phyloP scores from a whole-genome alignment of 148 eudicot genomes.

The Chenopodium suecicum region DNA sequence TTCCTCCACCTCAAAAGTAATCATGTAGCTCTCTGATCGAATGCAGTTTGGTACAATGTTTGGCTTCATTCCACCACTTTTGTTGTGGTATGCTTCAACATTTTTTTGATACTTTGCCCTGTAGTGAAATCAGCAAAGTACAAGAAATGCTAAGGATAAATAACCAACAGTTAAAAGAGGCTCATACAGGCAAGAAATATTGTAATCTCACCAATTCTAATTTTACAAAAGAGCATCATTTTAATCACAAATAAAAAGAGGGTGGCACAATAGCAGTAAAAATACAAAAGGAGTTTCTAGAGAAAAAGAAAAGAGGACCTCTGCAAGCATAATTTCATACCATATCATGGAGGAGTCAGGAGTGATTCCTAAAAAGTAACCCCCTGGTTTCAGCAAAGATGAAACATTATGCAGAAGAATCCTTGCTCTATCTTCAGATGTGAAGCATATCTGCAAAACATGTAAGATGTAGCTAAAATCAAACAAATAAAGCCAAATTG shows the following conservation, averaged over 20 bases:
- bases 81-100: conserved; percentile 94
- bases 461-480: neutral
- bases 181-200: neutral
- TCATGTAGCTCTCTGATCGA: conserved; percentile 96
- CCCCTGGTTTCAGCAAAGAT: conserved; percentile 90
- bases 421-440: conserved; percentile 84
- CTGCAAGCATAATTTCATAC: conserved; percentile 45
- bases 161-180: neutral
- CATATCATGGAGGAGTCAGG: conserved; percentile 99
- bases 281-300: neutral
- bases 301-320: conserved; percentile 11
- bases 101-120: conserved; percentile 99
- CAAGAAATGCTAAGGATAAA: neutral
- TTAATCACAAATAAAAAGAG: neutral
- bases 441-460: conserved; percentile 71
- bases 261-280: neutral
- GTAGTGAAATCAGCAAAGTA: conserved; percentile 14
- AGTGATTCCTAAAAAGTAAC: conserved; percentile 93
- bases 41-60: conserved; percentile 85
- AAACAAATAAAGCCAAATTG: neutral
- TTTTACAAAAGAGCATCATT: too few species aligned
- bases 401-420: conserved; percentile 82
- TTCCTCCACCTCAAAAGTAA: conserved; percentile 96
- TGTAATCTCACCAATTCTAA: neutral
- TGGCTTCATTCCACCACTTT: conserved; percentile 76